phyloP scores from a whole-genome alignment of 169 alveolate species.

The Perkinsus chesapeaki region DNA sequence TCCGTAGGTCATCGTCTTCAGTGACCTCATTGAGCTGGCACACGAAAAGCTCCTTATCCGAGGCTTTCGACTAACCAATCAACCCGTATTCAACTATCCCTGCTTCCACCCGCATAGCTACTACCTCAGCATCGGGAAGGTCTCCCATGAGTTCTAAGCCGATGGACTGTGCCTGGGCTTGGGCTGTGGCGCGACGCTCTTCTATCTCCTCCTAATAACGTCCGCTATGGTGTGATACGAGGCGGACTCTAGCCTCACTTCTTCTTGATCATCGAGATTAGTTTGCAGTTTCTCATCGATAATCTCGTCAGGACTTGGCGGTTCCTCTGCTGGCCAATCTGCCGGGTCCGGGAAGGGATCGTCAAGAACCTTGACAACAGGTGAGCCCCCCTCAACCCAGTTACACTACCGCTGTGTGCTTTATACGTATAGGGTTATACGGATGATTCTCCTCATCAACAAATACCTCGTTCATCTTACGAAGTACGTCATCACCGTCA shows the following conservation, averaged over 20 bases:
- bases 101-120: background rate
- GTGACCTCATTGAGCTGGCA: constrained; percentile 95
- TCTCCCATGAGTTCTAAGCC: constrained; percentile 94
- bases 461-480: constrained; percentile 60
- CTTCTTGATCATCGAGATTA: constrained; percentile 16
- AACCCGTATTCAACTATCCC: background rate
- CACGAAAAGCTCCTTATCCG: constrained; percentile 94
- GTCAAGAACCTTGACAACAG: constrained; percentile 39
- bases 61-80: constrained; percentile 68
- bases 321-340: constrained; percentile 14
- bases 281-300: constrained; percentile 25
- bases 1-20: constrained; percentile 90
- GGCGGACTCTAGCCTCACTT: constrained; percentile 30
- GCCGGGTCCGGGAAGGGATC: constrained; percentile 83
- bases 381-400: background rate
- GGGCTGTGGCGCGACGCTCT: constrained; percentile 61
- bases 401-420: constrained; percentile 57
- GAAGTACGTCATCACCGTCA: constrained; percentile 42
- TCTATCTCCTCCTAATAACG: constrained; percentile 30
- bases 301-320: constrained; percentile 17
- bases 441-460: constrained; percentile 72
- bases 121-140: constrained; percentile 93
- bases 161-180: constrained; percentile 86
- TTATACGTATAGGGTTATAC: constrained; percentile 67
- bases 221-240: background rate